phyloP scores from a whole-genome alignment of 345 rosid genomes.

The Citrus sp. region DNA sequence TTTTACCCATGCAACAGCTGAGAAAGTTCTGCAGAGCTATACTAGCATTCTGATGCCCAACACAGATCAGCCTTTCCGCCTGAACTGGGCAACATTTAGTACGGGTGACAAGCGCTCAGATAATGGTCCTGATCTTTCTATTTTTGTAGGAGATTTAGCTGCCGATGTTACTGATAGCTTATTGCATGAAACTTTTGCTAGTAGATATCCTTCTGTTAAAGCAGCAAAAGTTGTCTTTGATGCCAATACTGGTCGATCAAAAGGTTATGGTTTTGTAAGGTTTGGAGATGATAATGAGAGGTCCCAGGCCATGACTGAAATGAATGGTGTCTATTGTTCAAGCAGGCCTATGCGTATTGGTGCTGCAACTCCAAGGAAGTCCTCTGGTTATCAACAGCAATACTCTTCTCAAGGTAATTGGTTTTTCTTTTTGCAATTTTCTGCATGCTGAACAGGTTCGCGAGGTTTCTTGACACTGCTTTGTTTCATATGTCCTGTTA shows the following conservation, averaged over 20 bases:
- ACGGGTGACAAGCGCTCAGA: slow-evolving; percentile 84
- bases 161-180: slow-evolving; percentile 83
- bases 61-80: slow-evolving; percentile 84
- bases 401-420: slow-evolving; percentile 49
- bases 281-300: slow-evolving; percentile 87
- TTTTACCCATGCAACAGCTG: slow-evolving; percentile 74
- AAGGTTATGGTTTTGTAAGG: slow-evolving; percentile 98
- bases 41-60: slow-evolving; percentile 67
- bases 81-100: slow-evolving; percentile 98
- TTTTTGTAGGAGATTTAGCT: slow-evolving; percentile 94
- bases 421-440: slow-evolving; percentile 10
- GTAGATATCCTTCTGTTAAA: slow-evolving; percentile 78
- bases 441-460: not conserved
- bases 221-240: slow-evolving; percentile 91
- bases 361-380: slow-evolving; percentile 90
- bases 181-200: slow-evolving; percentile 69
- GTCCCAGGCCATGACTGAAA: slow-evolving; percentile 83
- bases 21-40: slow-evolving; percentile 74
- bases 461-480: not conserved
- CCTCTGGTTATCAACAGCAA: slow-evolving; percentile 79
- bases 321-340: slow-evolving; percentile 88
- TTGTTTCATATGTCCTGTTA: not conserved
- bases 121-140: slow-evolving; percentile 84
- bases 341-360: slow-evolving; percentile 97
- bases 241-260: slow-evolving; percentile 92